A percentile compares a stretch with the other conserved stretches of the same genome.
Conservation (phyloP, 2,329 filamentous ascomycete genomes). For the Exophiala viscosa region DNA sequence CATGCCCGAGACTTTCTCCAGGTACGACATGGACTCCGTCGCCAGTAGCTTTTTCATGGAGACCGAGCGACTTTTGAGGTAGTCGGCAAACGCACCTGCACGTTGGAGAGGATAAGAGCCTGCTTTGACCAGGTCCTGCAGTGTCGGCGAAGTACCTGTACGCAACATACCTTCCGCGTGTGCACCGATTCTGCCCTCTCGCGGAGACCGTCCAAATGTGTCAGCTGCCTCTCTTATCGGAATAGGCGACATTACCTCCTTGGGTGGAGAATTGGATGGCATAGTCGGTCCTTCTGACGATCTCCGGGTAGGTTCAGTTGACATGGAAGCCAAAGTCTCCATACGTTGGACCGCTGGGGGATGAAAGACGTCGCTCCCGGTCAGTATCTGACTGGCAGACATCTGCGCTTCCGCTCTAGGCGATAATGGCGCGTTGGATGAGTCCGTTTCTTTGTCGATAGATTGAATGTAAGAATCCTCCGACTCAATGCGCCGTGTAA, state of each 20-base stretch:
- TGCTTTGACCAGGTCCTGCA: slow-evolving; percentile 57
- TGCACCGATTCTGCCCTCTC: slow-evolving; percentile 5
- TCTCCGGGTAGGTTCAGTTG: slow-evolving; percentile 43
- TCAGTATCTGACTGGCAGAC: slow-evolving; percentile 86
- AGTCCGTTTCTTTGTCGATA: slow-evolving; percentile 69
- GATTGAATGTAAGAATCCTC: slow-evolving; percentile 74
- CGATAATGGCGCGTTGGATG: slow-evolving; percentile 65
- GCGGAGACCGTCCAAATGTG: not conserved
- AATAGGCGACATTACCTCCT: slow-evolving; percentile 16
- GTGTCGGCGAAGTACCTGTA: slow-evolving; percentile 41
- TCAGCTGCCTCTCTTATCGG: slow-evolving; percentile 12
- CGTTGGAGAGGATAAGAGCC: slow-evolving; percentile 77
- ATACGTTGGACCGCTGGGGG: slow-evolving; percentile 61
- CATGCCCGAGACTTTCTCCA: slow-evolving; percentile 96
- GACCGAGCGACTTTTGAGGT: slow-evolving; percentile 72
- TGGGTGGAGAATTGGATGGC: slow-evolving; percentile 17
- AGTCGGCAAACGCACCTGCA: slow-evolving; percentile 77
- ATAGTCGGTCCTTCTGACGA: slow-evolving; percentile 29
- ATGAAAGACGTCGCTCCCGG: slow-evolving; percentile 82
- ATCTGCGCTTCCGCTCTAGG: slow-evolving; percentile 65
- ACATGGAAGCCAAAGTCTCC: slow-evolving; percentile 29
- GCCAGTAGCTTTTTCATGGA: slow-evolving; percentile 78
- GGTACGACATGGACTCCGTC: slow-evolving; percentile 90
- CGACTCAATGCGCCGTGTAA: slow-evolving; percentile 57
- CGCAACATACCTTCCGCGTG: slow-evolving; percentile 5